Evolutionary conservation across 345 rosid genomes (phyloP).

Genomic region (Excoecaria agallocha): DNA sequence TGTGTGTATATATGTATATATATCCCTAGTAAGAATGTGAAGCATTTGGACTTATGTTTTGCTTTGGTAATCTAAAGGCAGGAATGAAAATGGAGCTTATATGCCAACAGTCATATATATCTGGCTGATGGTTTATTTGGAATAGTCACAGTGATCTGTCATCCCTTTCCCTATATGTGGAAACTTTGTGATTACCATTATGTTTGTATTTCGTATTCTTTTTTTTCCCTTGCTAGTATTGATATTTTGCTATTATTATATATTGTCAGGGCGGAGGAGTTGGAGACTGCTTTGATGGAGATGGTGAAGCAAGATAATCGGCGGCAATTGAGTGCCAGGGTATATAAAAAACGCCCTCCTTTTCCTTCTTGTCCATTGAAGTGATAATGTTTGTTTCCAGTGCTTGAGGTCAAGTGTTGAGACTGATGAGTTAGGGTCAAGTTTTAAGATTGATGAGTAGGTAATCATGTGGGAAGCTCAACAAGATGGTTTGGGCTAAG

Average conservation of each 20-base stretch:
- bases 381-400: not conserved
- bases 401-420: not conserved
- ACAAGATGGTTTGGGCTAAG: not conserved
- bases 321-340: conserved; percentile 91
- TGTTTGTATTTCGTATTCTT: not conserved
- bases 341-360: conserved; percentile 29
- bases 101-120: not conserved
- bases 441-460: too few species aligned
- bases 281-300: conserved; percentile 99
- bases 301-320: conserved; percentile 98
- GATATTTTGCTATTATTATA: conserved; percentile 14
- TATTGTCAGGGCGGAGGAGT: conserved; percentile 84
- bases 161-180: not conserved
- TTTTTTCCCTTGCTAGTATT: conserved; percentile 6
- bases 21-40: not conserved
- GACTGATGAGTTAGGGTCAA: too few species aligned
- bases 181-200: not conserved
- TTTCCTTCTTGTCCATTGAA: not conserved
- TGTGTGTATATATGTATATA: not conserved
- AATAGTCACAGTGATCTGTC: not conserved
- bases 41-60: not conserved
- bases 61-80: too few species aligned
- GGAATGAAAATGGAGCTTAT: not conserved
- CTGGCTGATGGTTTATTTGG: not conserved
- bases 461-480: not conserved